Conservation (phyloP, 2,329 filamentous ascomycete genomes). For the Trichoderma asperellum region DNA sequence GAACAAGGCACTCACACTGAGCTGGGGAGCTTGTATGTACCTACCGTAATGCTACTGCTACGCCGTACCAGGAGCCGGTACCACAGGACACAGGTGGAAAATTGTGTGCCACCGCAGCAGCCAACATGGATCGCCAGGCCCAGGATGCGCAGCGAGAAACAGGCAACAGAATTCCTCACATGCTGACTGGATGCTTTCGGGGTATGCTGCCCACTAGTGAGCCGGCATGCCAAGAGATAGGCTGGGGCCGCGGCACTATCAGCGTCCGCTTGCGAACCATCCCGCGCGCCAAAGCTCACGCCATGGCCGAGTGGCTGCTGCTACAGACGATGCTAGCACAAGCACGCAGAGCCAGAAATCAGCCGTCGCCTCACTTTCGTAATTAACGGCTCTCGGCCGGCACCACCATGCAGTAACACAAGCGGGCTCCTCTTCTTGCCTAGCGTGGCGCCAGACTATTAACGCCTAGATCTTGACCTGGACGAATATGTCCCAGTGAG, state of each 20-base stretch:
- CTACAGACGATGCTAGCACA: neutral
- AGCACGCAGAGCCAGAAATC: slow-evolving; percentile 1
- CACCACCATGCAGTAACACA: neutral
- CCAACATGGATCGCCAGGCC: slow-evolving; percentile 12
- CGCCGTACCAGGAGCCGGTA: neutral
- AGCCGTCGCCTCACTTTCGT: neutral
- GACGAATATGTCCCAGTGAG: neutral
- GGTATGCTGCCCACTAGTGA: neutral
- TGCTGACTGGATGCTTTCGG: slow-evolving; percentile 35
- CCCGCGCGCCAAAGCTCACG: slow-evolving; percentile 16
- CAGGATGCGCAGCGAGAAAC: slow-evolving; percentile 19
- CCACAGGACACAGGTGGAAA: neutral
- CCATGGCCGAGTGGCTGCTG: slow-evolving; percentile 10
- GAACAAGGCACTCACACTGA: neutral
- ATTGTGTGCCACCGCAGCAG: neutral
- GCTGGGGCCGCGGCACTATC: slow-evolving; percentile 10
- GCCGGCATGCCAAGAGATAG: slow-evolving; percentile 20
- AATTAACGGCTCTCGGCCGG: slow-evolving; percentile 10
- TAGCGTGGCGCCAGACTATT: slow-evolving; percentile 7
- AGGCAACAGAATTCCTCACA: slow-evolving; percentile 41
- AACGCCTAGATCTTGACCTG: neutral
- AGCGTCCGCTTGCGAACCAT: slow-evolving; percentile 17
- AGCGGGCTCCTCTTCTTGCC: slow-evolving; percentile 3
- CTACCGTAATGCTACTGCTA: neutral
- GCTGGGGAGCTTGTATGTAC: neutral